Base-by-base conservation (phyloP, 1,139 yeast species). In the Yamadazyma atmosphaerica region DNA sequence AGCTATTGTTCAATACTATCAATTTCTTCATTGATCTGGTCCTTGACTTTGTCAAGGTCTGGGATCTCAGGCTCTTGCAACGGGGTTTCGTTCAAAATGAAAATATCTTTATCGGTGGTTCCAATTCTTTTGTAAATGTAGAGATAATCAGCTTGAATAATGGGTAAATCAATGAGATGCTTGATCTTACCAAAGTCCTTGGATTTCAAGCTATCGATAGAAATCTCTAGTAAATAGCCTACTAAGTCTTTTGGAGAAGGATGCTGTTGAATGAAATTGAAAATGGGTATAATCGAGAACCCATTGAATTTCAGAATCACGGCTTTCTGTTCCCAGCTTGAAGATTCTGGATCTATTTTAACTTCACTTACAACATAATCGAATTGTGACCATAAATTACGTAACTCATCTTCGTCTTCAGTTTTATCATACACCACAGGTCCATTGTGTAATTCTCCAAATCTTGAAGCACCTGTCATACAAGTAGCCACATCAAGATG, bases 381-480 rank as follows among this genome's bases (percentile, higher is more conserved):
- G 50, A 83, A 77, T 1, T 68, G 47, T 11, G 69, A 62, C 86
- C 89, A 83, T 9, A 68, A 49, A 1, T 52, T 49, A 11, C 53
- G 47, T 30, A 82, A 58, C 4, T 52, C 59, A 0, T 50, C 51
- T 1, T 49, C 49, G 34, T 72, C 66, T 55, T 90, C 97, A 0
- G 90, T 77, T 55, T 84, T 87, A 59, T 89, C 96, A 56, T 87
- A 90, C 1, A 52, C 60, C n/a, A 85, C 59, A 15, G 56, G 50
- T 18, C 62, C 53, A 24, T 55, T 50, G 42, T 72, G 71, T 11
- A 81, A 50, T 53, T 86, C 83, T 1, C 83, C 83, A 60, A 90
- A 90, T 40, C 80, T 68, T 3, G 89, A 77, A 5, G 83, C 83
- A 6, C 98, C 98, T 1, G 90, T 79, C 95, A 88, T 88, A 55